phyloP scores from a whole-genome alignment of 352 stramenopile genomes.

The Pythium aristosporum region DNA sequence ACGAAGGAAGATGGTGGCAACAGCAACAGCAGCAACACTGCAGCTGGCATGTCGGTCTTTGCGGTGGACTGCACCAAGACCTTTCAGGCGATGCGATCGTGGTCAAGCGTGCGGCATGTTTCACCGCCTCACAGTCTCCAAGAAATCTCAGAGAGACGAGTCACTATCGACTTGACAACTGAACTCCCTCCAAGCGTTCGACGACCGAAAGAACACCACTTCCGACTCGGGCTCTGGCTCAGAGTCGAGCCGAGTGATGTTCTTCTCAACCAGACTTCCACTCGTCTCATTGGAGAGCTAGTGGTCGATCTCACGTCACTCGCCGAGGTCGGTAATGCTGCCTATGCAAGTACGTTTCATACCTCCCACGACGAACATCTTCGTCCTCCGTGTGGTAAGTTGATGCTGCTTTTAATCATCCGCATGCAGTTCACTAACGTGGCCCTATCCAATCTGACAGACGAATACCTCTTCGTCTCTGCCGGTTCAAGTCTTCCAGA shows the following conservation, averaged over 20 bases:
- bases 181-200: background rate
- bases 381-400: background rate
- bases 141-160: background rate
- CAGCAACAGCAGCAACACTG: no score
- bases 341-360: background rate
- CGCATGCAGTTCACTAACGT: background rate
- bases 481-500: constrained; percentile 18
- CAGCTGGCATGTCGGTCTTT: background rate
- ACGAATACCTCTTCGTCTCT: constrained; percentile 16
- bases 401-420: background rate
- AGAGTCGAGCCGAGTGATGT: background rate
- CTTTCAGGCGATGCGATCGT: constrained; percentile 1
- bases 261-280: background rate
- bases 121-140: background rate
- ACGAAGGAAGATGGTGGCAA: background rate
- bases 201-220: background rate
- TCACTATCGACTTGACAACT: constrained; percentile 7
- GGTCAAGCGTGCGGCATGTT: constrained; percentile 1
- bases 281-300: constrained; percentile 5
- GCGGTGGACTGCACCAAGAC: background rate
- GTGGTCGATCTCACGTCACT: constrained; percentile 2
- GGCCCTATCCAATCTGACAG: background rate
- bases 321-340: background rate
- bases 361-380: background rate
- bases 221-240: constrained; percentile 9